Base-by-base conservation (phyloP, 2,329 filamentous ascomycete species). In the Neurospora sp. region DNA sequence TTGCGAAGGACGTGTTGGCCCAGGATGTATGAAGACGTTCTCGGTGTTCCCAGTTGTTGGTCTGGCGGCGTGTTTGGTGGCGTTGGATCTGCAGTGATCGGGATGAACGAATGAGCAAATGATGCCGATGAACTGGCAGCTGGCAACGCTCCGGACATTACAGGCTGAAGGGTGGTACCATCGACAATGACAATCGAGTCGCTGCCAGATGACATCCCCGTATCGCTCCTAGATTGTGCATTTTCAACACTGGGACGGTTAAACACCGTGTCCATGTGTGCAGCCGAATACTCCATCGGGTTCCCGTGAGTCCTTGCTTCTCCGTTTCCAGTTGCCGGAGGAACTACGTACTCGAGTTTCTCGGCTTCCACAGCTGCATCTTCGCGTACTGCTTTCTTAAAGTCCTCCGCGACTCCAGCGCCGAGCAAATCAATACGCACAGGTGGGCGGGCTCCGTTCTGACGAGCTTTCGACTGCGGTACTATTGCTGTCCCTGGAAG, bases 161-260 rank as follows among this genome's bases (percentile, higher is more conserved):
- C 74, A 0, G 83, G 80, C n/a, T 84, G 81, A 17, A 85, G 74
- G 0, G 71, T 43, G 1, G 89, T 90, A 39, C 88, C 88, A 70
- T 96, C 92, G 41, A 97, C 88, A 76, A 97, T 96, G 69, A 97
- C 86, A 73, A 97, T 96, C 0, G 93, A 97, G 77, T 67, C 65
- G 82, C 92, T 97, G n/a, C 92, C 92, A 11, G 85, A 84, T 0
- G 93, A 96, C 65, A 95, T 87, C 6, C 80, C 86, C 74, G 83
- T 82, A 71, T 88, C 86, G 72, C 86, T 88, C 12, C 78, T 74
- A 1, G 85, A 84, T 65, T 85, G 80, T 70, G 71, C 80, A 8
- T 79, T 73, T 6, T 77, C 71, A 6, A 77, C 76, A 5, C 75
- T 73, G 4, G 79, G 74, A 28, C 78, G 76, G n/a, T 81, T 79